A percentile compares a stretch with the other conserved stretches of the same genome.
phyloP scores from a whole-genome alignment of 352 stramenopile genomes.

The Phytophthora rubi region DNA sequence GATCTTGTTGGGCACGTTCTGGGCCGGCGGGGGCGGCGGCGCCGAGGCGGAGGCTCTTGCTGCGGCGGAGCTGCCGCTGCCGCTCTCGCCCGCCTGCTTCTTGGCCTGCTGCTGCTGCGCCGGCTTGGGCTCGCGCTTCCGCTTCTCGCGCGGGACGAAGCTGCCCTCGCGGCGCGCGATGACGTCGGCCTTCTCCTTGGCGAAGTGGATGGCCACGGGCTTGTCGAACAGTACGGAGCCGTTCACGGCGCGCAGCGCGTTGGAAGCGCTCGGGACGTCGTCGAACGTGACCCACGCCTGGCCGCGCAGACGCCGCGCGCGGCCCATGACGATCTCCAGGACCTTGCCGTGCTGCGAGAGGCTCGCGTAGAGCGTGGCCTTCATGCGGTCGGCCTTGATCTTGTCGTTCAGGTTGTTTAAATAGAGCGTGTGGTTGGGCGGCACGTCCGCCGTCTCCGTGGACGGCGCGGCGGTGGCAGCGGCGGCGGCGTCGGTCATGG shows the following conservation, averaged over 20 bases:
- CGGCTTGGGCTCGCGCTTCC: constrained; percentile 68
- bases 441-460: constrained; percentile 56
- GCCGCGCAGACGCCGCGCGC: constrained; percentile 82
- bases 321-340: constrained; percentile 90
- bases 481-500: constrained; percentile 23
- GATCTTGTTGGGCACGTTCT: constrained; percentile 91
- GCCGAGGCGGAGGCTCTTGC: neutral
- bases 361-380: constrained; percentile 88
- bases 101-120: constrained; percentile 44
- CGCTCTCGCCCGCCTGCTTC: constrained; percentile 36
- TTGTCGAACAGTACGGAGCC: constrained; percentile 91
- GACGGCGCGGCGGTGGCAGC: neutral
- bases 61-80: too few species aligned
- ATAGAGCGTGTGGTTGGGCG: constrained; percentile 94
- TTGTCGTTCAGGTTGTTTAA: constrained; percentile 96
- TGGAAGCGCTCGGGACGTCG: constrained; percentile 87
- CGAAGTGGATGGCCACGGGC: constrained; percentile 82
- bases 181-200: constrained; percentile 85
- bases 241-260: constrained; percentile 89
- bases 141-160: constrained; percentile 83
- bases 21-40: constrained; percentile 46
- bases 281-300: constrained; percentile 95
- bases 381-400: constrained; percentile 93
- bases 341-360: constrained; percentile 95
- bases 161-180: constrained; percentile 75